A percentile compares a stretch with the other conserved stretches of the same genome.
Evolutionary conservation across 2,329 filamentous ascomycete species (phyloP).

Genomic region (Calonectria fujianensis): DNA sequence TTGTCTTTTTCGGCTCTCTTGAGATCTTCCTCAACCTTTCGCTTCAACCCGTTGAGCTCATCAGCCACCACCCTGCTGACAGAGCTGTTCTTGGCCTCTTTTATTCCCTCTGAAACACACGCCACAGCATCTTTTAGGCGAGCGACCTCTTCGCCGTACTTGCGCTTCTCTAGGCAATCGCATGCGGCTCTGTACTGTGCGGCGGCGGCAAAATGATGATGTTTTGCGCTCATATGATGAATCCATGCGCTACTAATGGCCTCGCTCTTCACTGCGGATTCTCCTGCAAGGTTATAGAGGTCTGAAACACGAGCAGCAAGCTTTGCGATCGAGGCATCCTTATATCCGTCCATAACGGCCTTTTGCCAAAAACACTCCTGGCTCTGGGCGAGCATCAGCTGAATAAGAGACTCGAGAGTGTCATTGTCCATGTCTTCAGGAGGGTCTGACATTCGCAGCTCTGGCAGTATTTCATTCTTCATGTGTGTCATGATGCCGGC

Average conservation of each 20-base stretch:
- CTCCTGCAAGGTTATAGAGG: conserved; percentile 88
- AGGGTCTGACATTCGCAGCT: conserved; percentile 85
- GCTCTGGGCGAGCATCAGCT: conserved; percentile 91
- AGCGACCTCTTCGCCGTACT: conserved; percentile 96
- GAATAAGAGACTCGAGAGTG: conserved; percentile 88
- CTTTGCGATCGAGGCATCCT: conserved; percentile 93
- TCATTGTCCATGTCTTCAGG: conserved; percentile 97
- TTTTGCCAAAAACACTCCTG: conserved; percentile 99
- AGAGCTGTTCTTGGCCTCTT: conserved; percentile 83
- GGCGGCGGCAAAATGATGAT: conserved; percentile 96
- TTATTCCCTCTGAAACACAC: conserved; percentile 90
- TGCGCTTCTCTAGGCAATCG: conserved; percentile 93
- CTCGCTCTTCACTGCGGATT: conserved; percentile 91
- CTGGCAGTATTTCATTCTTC: conserved; percentile 84
- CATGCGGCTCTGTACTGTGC: conserved; percentile 94
- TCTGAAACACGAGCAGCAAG: conserved; percentile 93
- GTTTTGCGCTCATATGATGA: conserved; percentile 97
- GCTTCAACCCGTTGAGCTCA: conserved; percentile 89
- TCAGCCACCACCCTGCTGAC: conserved; percentile 87
- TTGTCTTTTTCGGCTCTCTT: conserved; percentile 97
- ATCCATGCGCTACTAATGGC: conserved; percentile 97
- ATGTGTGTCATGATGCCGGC: conserved; percentile 90
- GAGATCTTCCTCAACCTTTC: conserved; percentile 87
- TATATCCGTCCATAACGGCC: conserved; percentile 93
- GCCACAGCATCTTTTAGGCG: conserved; percentile 86